Percentiles rank a stretch among this genome's conserved stretches.
Evolutionary conservation across 768 basidiomycete genomes (phyloP).

Genomic region (Boletellus ananas): DNA sequence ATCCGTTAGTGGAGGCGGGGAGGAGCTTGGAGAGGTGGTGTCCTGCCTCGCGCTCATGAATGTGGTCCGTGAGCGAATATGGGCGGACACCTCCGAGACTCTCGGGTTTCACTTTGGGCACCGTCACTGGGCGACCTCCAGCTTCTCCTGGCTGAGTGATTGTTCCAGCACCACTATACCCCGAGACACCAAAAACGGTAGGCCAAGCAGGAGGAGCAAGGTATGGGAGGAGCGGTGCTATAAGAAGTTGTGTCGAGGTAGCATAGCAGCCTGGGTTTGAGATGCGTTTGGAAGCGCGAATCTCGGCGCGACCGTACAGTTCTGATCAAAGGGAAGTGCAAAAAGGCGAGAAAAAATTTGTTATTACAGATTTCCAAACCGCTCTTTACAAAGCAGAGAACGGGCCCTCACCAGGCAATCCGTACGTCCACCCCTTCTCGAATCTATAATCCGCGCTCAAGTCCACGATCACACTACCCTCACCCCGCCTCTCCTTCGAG

Average conservation of each 20-base stretch:
- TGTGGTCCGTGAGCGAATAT: conserved; percentile 93
- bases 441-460: conserved; percentile 94
- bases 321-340: conserved; percentile 44
- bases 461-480: conserved; percentile 78
- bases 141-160: conserved; percentile 60
- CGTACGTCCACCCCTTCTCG: conserved; percentile 94
- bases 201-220: conserved; percentile 58
- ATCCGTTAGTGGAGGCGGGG: not conserved
- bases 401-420: conserved; percentile 90
- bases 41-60: conserved; percentile 95
- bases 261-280: conserved; percentile 99
- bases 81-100: conserved; percentile 73
- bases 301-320: conserved; percentile 70
- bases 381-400: conserved; percentile 29
- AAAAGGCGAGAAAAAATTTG: conserved; percentile 29
- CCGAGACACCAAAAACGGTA: conserved; percentile 89
- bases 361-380: conserved; percentile 34
- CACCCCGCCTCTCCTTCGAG: conserved; percentile 46
- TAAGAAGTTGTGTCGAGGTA: conserved; percentile 85
- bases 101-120: conserved; percentile 79
- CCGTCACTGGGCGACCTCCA: conserved; percentile 61
- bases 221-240: conserved; percentile 82
- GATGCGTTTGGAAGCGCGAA: conserved; percentile 76
- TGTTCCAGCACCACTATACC: conserved; percentile 95
- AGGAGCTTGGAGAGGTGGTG: conserved; percentile 72